phyloP scores from a whole-genome alignment of 78 protist species.

The Polysphondylium violaceum region DNA sequence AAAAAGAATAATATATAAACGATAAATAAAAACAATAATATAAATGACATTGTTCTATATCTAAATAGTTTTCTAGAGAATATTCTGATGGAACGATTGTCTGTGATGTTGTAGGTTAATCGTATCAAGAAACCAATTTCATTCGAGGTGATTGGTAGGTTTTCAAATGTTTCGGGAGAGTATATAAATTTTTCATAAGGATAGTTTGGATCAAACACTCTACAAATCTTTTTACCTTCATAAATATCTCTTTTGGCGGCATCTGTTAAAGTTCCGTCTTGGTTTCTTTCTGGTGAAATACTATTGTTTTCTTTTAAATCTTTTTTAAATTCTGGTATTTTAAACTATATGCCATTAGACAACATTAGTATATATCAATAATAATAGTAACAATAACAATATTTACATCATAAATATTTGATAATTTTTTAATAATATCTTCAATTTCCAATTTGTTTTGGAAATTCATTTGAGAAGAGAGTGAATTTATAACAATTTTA shows the following conservation, averaged over 20 bases:
- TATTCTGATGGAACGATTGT: constrained; percentile 8
- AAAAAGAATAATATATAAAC: not conserved
- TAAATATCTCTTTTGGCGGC: constrained; percentile 33
- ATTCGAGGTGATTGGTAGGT: constrained; percentile 35
- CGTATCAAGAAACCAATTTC: constrained; percentile 50
- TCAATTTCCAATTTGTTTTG: constrained; percentile 15
- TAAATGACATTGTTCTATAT: not conserved
- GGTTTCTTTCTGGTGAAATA: constrained; percentile 39
- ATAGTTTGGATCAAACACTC: not conserved
- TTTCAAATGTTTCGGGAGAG: constrained; percentile 18
- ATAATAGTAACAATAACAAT: not conserved
- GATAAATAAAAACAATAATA: not conserved
- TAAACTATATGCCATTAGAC: not conserved
- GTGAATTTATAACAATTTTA: not conserved
- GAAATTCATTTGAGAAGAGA: not conserved
- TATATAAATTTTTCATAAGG: not conserved
- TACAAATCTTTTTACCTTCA: constrained; percentile 29
- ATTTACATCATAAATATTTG: constrained; percentile 1
- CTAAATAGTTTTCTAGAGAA: constrained; percentile 21
- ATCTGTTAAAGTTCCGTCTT: constrained; percentile 39
- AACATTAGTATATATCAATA: no score
- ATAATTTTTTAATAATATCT: not conserved
- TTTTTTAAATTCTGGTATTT: not conserved
- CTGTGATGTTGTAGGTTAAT: constrained; percentile 9
- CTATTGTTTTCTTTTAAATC: no score